Base-by-base conservation (phyloP, 2,329 filamentous ascomycete species). In the Fusarium citri region DNA sequence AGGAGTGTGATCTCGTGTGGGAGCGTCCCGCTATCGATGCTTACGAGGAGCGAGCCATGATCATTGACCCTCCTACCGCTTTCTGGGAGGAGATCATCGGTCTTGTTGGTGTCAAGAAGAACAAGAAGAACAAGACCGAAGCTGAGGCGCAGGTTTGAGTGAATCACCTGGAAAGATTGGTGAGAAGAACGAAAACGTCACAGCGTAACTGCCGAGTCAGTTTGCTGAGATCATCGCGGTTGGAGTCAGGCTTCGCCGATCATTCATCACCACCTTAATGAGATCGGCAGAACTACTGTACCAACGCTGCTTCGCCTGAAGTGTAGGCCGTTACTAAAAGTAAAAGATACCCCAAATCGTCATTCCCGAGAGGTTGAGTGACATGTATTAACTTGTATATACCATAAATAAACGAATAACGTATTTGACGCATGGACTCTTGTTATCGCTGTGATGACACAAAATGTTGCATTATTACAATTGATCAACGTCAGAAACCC, bases 1-100 rank as follows among this genome's bases (percentile, higher is more conserved):
- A 80, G 10, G 83, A 89, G 66, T 84, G 83, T 2, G 86, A 89
- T 70, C 78, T 89, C 11, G 78, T 87, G 43, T 84, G 86, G 86
- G 83, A 88, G 66, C 77, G 82, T 30, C 85, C 85, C 23, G 69
- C 82, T 20, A 84, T 88, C 58, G 86, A 88, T 68, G 81, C 80
- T 0, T 87, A 87, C 50, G 84, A 86, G 71, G 79, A 76, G 9
- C 80, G 78, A 11, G 72, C 79, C 11, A 70, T 72, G 69, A 58
- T 71, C 3, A 5, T 40, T 7, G 79, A 81, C 18, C 78, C 79
- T 4, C 83, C 83, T 1, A 76, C 82, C 41, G 78, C 81, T 1
- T 86, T 86, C 76, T 72, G 66, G 59, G 34, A 57, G 16, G 72
- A 74, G 45, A 69, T 69, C 16, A 18, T 61, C 8, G 65, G 43